Base-by-base conservation (phyloP, 495 filamentous ascomycete genomes). In the Penicillium cosmopolitanum region DNA sequence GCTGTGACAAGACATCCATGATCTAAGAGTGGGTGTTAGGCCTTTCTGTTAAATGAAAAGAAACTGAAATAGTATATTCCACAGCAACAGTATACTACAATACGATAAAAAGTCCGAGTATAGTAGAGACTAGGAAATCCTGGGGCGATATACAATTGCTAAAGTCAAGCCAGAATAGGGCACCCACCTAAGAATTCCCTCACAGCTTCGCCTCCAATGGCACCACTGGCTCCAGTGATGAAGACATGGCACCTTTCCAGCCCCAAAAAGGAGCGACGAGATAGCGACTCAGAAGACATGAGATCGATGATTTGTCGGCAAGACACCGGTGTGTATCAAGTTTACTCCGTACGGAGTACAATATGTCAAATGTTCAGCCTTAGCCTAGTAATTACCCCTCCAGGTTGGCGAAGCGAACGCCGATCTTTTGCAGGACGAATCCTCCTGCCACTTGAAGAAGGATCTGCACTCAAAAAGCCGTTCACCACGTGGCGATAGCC, bases 241-340 rank as follows among this genome's bases (percentile, higher is more conserved):
- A 86, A 82, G n/a, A 80, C 81, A 72, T 85, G 82, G 13, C 73
- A 70, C 16, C 76, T 81, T 66, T 84, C 78, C 8, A 86, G 62
- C 4, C 69, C 75, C 21, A 85, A 68, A 56, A 81, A 84, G 10
- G 80, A 80, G 13, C 43, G 55, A 12, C 40, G 52, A 16, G 52
- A 8, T n/a, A 40, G 19, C 12, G 44, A 31, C n/a, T 23, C 38
- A 13, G 16, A 44, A 9, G 56, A 55, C 47, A 55, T 54, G 1
- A 15, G 42, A 18, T n/a, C 10, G 40, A 12, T 38, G 2, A 31
- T 25, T 18, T 16, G 13, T 38, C 28, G 12, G 44, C 15, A 15
- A 48, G 23, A 48, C 40, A 16, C 56, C 50, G 48, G 25, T 31
- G 25, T 19, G 40, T 46, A 13, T 40, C 46, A 43, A 33, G 18